Conservation (phyloP, 306 rosid species). For the Corylus heterophylla region DNA sequence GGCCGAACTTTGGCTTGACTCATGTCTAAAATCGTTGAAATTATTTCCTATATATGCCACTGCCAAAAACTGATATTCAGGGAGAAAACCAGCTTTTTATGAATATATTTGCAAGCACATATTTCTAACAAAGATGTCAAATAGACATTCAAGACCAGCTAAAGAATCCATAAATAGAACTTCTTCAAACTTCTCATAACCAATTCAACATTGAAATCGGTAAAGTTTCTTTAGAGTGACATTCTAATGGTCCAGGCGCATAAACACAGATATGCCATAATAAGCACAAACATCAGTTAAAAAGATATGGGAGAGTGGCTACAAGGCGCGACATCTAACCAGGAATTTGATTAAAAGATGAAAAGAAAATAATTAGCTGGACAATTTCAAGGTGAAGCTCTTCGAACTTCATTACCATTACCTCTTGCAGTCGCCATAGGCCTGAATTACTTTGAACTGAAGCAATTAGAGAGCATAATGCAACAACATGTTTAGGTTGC, state of each 20-base stretch:
- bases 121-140: background rate
- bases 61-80: background rate
- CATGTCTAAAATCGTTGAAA: background rate
- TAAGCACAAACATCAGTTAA: background rate
- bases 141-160: background rate
- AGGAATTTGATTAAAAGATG: background rate
- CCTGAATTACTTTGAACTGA: conserved; percentile 71
- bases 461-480: conserved; percentile 61
- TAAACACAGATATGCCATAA: background rate
- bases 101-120: background rate
- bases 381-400: conserved; percentile 1
- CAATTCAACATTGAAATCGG: background rate
- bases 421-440: conserved; percentile 77
- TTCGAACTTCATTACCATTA: conserved; percentile 31
- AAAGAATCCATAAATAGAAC: too few relatives aligned
- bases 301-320: background rate
- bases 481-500: conserved; percentile 51
- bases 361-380: background rate
- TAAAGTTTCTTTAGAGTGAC: background rate
- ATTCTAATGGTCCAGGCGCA: background rate
- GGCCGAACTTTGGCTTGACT: background rate
- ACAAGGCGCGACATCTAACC: background rate
- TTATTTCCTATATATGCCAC: background rate
- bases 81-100: background rate
- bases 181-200: background rate